Evolutionary conservation across 2,329 filamentous ascomycete species (phyloP).

Genomic region (Alternaria gansuensis): DNA sequence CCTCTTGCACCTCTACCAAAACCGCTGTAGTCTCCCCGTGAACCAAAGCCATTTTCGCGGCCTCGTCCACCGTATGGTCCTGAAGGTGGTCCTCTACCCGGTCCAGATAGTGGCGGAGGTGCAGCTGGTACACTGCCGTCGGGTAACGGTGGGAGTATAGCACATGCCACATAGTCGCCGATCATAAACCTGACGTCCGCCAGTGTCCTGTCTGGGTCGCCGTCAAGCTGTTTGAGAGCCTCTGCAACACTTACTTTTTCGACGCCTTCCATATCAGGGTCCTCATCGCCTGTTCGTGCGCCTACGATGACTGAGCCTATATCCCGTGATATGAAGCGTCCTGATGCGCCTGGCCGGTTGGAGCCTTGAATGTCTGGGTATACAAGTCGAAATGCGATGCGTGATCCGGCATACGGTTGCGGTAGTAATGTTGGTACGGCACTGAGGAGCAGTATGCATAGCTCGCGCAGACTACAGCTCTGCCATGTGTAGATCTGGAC

Average conservation of each 20-base stretch:
- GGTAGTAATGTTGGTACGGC: constrained; percentile 75
- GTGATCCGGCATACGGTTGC: constrained; percentile 77
- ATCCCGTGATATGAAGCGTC: constrained; percentile 79
- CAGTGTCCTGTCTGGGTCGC: constrained; percentile 76
- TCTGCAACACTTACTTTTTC: constrained; percentile 36
- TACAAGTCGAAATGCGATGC: constrained; percentile 86
- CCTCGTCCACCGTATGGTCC: constrained; percentile 41
- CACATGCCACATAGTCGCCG: constrained; percentile 87
- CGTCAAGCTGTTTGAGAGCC: constrained; percentile 58
- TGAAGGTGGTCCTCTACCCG: constrained; percentile 40
- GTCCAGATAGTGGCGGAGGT: constrained; percentile 57
- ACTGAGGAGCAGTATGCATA: constrained; percentile 77
- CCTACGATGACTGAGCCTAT: constrained; percentile 82
- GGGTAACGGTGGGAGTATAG: constrained; percentile 76
- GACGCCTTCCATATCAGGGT: constrained; percentile 26
- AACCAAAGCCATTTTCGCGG: constrained; percentile 46
- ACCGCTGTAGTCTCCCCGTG: constrained; percentile 39
- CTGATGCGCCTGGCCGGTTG: constrained; percentile 55
- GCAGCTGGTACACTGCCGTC: constrained; percentile 76
- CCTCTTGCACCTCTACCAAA: constrained; percentile 51
- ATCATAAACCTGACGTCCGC: constrained; percentile 82
- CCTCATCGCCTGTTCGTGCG: constrained; percentile 49
- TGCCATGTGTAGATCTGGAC: constrained; percentile 88
- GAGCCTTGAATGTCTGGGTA: constrained; percentile 74
- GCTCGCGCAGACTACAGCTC: constrained; percentile 80